Evolutionary conservation across 495 filamentous ascomycete genomes (phyloP).

Genomic region (Podospora conica): DNA sequence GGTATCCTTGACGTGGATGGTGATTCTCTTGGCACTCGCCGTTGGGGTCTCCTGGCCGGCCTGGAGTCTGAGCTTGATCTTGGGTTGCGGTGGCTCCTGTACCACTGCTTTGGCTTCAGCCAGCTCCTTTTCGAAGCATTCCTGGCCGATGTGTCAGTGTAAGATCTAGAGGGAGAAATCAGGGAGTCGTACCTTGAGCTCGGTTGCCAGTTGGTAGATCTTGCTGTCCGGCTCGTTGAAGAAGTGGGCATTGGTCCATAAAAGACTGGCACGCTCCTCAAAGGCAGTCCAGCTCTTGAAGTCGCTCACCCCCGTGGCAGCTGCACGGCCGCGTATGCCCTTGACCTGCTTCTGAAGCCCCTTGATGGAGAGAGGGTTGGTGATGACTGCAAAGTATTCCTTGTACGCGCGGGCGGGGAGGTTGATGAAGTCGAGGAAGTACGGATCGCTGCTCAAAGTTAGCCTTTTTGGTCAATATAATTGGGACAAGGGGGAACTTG

Average conservation of each 20-base stretch:
- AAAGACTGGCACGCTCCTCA: conserved; percentile 66
- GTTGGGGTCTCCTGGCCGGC: conserved; percentile 30
- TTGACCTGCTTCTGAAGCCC: conserved; percentile 64
- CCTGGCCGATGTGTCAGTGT: conserved; percentile 30
- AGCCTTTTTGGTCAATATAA: conserved; percentile 8
- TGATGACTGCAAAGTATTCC: conserved; percentile 75
- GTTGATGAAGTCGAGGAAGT: conserved; percentile 60
- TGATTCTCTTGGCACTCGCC: conserved; percentile 44
- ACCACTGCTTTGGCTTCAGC: conserved; percentile 60
- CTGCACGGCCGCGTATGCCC: conserved; percentile 58
- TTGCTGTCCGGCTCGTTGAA: conserved; percentile 88
- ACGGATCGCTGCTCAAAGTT: conserved; percentile 40
- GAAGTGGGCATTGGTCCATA: conserved; percentile 79
- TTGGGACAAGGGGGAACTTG: conserved; percentile 32
- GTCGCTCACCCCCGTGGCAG: conserved; percentile 58
- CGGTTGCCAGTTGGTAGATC: conserved; percentile 62
- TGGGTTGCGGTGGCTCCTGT: conserved; percentile 60
- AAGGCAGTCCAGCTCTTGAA: conserved; percentile 76
- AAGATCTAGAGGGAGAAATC: not conserved
- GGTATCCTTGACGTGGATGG: conserved; percentile 47
- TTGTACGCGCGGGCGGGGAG: conserved; percentile 54
- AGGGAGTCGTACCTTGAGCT: conserved; percentile 58
- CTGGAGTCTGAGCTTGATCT: conserved; percentile 68
- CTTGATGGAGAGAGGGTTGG: conserved; percentile 64
- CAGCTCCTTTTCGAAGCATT: conserved; percentile 57